These are phyloP conservation scores for Stemphylium lycopersici DNA, from an alignment of 2,329 filamentous ascomycete genomes.

Conservation along the genomic window DNA sequence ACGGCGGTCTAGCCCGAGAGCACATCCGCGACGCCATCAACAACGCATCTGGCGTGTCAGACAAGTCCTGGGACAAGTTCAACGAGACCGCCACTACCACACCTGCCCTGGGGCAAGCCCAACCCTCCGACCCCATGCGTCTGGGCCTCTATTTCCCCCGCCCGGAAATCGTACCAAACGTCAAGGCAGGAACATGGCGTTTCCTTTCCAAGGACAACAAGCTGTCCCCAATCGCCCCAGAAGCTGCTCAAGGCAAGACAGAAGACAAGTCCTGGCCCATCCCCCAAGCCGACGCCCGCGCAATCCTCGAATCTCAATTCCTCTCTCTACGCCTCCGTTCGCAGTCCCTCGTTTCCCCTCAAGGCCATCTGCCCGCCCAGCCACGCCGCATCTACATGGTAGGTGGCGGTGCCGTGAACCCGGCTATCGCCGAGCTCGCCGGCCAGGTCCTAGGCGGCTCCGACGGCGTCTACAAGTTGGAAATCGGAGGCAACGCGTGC, in stretches of 20 bases:
- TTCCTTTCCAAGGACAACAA: slow-evolving; percentile 66
- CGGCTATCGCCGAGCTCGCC: slow-evolving; percentile 82
- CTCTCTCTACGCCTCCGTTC: slow-evolving; percentile 88
- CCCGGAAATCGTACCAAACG: slow-evolving; percentile 93
- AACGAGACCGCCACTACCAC: slow-evolving; percentile 73
- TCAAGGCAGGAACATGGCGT: slow-evolving; percentile 84
- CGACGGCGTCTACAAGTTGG: slow-evolving; percentile 90
- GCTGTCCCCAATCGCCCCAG: slow-evolving; percentile 46
- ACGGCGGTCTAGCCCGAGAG: slow-evolving; percentile 91
- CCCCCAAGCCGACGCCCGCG: slow-evolving; percentile 73
- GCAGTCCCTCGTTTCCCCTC: slow-evolving; percentile 69
- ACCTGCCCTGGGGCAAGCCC: slow-evolving; percentile 68
- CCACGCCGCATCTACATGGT: slow-evolving; percentile 92
- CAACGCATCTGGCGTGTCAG: slow-evolving; percentile 48
- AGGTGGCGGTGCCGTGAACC: slow-evolving; percentile 87
- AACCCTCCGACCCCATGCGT: slow-evolving; percentile 67
- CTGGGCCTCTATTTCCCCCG: slow-evolving; percentile 94
- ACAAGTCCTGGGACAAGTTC: slow-evolving; percentile 78
- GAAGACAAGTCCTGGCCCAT: slow-evolving; percentile 54
- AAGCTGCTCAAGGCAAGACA: slow-evolving; percentile 56
- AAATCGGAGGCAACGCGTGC: slow-evolving; percentile 94
- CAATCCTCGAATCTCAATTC: slow-evolving; percentile 93
- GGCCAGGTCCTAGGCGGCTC: slow-evolving; percentile 87
- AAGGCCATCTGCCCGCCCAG: slow-evolving; percentile 73
- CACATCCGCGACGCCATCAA: slow-evolving; percentile 84